A percentile compares a stretch with the other conserved stretches of the same genome.
These are phyloP conservation scores for Solanum corneliomulleri DNA, from an alignment of 257 asterid genomes.

Conservation along the genomic window DNA sequence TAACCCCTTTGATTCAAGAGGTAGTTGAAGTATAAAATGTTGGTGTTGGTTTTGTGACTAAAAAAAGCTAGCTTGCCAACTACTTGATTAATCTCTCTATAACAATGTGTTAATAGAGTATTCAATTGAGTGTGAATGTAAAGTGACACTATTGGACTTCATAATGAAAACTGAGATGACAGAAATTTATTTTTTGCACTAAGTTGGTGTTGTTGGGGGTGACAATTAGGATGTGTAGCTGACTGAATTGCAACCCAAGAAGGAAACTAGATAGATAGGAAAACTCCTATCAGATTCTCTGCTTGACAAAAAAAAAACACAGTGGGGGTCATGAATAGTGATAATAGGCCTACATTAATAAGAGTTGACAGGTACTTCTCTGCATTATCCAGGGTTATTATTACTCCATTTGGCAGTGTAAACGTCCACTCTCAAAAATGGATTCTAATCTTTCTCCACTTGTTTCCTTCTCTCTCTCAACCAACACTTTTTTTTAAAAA, in stretches of 20 bases:
- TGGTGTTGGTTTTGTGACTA: background rate
- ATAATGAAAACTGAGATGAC: background rate
- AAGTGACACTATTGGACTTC: background rate
- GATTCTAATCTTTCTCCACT: background rate
- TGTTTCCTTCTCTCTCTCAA: background rate
- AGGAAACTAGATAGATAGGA: background rate
- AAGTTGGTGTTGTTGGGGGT: background rate
- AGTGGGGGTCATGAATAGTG: background rate
- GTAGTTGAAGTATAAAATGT: background rate
- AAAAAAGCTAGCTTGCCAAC: background rate
- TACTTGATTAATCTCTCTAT: background rate
- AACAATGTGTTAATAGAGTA: background rate
- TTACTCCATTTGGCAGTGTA: background rate
- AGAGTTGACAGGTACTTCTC: background rate
- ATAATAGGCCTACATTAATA: background rate
- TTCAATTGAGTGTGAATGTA: too few species aligned
- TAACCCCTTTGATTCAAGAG: too few species aligned
- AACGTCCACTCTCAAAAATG: background rate
- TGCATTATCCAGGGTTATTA: background rate
- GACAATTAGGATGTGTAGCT: background rate
- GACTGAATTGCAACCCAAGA: background rate
- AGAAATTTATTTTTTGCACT: background rate
- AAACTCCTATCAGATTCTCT: background rate
- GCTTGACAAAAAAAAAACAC: background rate
- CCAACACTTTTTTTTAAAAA: background rate